Conservation (phyloP, 1,139 yeast species). For the Yamadazyma kanchanaburiensis region DNA sequence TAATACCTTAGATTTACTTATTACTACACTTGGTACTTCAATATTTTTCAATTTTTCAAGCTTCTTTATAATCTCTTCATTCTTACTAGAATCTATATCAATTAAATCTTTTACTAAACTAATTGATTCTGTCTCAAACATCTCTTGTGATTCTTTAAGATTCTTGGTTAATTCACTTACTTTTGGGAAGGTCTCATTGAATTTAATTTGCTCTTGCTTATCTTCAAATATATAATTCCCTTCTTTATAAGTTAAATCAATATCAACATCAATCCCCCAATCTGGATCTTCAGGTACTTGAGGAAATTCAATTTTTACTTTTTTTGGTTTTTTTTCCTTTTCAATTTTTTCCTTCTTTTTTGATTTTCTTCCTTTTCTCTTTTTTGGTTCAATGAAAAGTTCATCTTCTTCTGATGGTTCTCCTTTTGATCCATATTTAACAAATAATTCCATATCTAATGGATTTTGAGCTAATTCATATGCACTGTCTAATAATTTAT, state of each 20-base stretch:
- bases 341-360: constrained; percentile 4
- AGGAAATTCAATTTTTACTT: constrained; percentile 1
- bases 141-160: constrained; percentile 12
- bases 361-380: constrained; percentile 7
- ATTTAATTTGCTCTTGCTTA: constrained; percentile 25
- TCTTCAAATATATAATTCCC: constrained; percentile 39
- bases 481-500: constrained; percentile 35
- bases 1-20: constrained; percentile 29
- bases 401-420: constrained; percentile 18
- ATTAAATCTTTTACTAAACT: constrained; percentile 7
- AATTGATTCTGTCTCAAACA: constrained; percentile 20
- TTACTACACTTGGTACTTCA: constrained; percentile 26
- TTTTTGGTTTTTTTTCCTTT: constrained; percentile 4
- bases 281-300: constrained; percentile 28
- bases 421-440: constrained; percentile 40
- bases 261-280: constrained; percentile 41
- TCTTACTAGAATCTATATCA: constrained; percentile 6
- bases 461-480: constrained; percentile 40
- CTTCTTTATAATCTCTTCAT: constrained; percentile 1
- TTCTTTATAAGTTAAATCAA: constrained; percentile 17
- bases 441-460: constrained; percentile 42
- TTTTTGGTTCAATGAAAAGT: constrained; percentile 13
- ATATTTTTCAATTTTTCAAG: constrained; percentile 19
- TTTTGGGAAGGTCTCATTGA: constrained; percentile 23
- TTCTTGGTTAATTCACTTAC: constrained; percentile 19